phyloP scores from a whole-genome alignment of 192 early-diverging fungal species.

The Coemansia sp. region DNA sequence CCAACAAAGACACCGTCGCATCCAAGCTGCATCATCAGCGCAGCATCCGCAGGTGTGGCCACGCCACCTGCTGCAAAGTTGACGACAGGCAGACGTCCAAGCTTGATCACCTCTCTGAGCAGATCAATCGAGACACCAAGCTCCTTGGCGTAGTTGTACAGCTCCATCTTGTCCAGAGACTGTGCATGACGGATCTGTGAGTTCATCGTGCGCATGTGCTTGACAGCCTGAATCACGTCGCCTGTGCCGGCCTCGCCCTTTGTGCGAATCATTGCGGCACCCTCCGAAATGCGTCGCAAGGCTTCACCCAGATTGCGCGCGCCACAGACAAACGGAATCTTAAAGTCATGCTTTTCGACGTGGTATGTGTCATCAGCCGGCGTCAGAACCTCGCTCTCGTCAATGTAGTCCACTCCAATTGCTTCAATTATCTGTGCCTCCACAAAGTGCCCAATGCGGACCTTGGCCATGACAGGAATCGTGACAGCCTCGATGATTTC shows the following conservation, averaged over 20 bases:
- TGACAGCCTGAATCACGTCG: slow-evolving; percentile 96
- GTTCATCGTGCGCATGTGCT: slow-evolving; percentile 88
- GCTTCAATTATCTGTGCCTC: slow-evolving; percentile 95
- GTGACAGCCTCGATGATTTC: slow-evolving; percentile 93
- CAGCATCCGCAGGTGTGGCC: slow-evolving; percentile 98
- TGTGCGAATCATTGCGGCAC: slow-evolving; percentile 97
- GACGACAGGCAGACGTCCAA: slow-evolving; percentile 93
- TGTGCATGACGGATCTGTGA: slow-evolving; percentile 83
- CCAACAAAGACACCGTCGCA: slow-evolving; percentile 99
- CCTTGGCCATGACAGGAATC: slow-evolving; percentile 99
- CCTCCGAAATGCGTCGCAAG: slow-evolving; percentile 92
- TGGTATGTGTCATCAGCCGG: slow-evolving; percentile 95
- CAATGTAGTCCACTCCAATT: slow-evolving; percentile 93
- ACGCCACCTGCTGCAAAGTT: slow-evolving; percentile 98
- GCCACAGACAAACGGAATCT: slow-evolving; percentile 96
- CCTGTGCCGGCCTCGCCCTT: slow-evolving; percentile 99
- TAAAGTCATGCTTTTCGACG: slow-evolving; percentile 90
- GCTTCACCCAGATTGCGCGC: slow-evolving; percentile 97
- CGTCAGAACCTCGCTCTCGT: slow-evolving; percentile 95
- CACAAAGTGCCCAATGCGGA: slow-evolving; percentile 98
- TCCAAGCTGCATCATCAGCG: slow-evolving; percentile 98
- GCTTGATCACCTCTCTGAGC: slow-evolving; percentile 80
- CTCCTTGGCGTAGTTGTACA: slow-evolving; percentile 96
- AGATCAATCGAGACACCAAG: slow-evolving; percentile 89
- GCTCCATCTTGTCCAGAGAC: slow-evolving; percentile 82